These are phyloP conservation scores for Oidiodendron maius DNA, from an alignment of 495 filamentous ascomycete species.

Conservation along the genomic window DNA sequence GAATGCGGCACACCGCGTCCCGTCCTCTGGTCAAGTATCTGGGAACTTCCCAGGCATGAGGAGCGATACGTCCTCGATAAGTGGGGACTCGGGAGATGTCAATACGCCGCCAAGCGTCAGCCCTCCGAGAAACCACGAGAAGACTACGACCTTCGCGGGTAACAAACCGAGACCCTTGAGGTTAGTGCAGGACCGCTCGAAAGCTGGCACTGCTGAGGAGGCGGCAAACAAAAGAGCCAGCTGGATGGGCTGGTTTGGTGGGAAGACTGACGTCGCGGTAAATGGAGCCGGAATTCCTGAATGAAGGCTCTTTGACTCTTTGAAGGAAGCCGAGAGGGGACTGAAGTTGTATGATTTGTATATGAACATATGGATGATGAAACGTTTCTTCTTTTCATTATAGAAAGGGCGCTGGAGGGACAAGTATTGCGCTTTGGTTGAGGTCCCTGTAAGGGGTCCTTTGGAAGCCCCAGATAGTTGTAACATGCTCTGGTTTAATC, in stretches of 20 bases:
- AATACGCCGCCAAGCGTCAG: conserved; percentile 44
- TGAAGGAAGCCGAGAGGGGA: no score
- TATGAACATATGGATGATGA: neutral
- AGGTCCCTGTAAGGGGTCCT: no score
- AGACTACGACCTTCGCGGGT: conserved; percentile 50
- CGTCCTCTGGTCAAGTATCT: conserved; percentile 32
- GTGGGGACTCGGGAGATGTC: conserved; percentile 53
- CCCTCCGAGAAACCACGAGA: conserved; percentile 41
- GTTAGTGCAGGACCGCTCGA: conserved; percentile 61
- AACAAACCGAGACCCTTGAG: conserved; percentile 80
- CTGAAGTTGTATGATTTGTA: neutral
- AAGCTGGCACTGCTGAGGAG: conserved; percentile 28
- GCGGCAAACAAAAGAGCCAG: conserved; percentile 42
- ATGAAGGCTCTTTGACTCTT: no score
- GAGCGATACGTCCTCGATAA: conserved; percentile 56
- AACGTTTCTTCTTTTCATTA: neutral
- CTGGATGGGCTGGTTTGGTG: conserved; percentile 46
- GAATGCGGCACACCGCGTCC: conserved; percentile 18
- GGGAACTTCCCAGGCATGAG: conserved; percentile 51
- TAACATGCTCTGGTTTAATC: no score
- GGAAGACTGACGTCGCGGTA: conserved; percentile 14
- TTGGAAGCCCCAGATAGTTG: no score
- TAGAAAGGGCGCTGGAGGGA: no score
- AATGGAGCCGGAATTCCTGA: conserved; percentile 12
- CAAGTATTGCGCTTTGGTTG: no score